Evolutionary conservation across 306 rosid genomes (phyloP).

Genomic region (Lathyrus aphaca): DNA sequence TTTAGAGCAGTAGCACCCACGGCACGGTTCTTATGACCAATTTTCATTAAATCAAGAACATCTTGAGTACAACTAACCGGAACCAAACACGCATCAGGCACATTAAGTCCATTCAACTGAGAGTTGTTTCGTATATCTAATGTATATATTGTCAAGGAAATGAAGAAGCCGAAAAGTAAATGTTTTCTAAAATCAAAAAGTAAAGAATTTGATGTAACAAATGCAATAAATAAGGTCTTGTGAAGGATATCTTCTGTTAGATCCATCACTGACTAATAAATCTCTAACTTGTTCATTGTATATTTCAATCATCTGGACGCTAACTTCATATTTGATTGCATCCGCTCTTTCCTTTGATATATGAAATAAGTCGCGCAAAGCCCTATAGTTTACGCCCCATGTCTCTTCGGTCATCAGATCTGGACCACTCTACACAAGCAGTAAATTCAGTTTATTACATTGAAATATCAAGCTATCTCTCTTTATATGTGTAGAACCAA

Average conservation of each 20-base stretch:
- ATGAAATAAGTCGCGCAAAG: constrained; percentile 85
- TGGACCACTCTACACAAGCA: constrained; percentile 78
- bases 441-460: background rate
- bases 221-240: constrained; percentile 20
- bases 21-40: constrained; percentile 90
- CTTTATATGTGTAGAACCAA: background rate
- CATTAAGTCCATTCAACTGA: constrained; percentile 92
- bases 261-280: constrained; percentile 85
- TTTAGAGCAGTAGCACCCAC: constrained; percentile 96
- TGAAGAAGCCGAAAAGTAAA: background rate
- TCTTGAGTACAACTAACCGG: constrained; percentile 85
- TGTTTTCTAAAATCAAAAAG: too few species aligned
- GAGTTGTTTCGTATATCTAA: constrained; percentile 96
- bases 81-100: constrained; percentile 92
- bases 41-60: constrained; percentile 85
- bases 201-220: constrained; percentile 13
- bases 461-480: constrained; percentile 1
- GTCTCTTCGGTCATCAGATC: constrained; percentile 81
- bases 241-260: constrained; percentile 94
- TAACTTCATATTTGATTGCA: constrained; percentile 81
- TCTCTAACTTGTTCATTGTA: constrained; percentile 98
- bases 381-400: constrained; percentile 97
- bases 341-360: constrained; percentile 75
- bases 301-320: constrained; percentile 96
- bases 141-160: constrained; percentile 68